Evolutionary conservation across 768 basidiomycete species (phyloP), one percentile per base, ranked within the genome.

Genomic region (Daedaleopsis sinensis): DNA sequence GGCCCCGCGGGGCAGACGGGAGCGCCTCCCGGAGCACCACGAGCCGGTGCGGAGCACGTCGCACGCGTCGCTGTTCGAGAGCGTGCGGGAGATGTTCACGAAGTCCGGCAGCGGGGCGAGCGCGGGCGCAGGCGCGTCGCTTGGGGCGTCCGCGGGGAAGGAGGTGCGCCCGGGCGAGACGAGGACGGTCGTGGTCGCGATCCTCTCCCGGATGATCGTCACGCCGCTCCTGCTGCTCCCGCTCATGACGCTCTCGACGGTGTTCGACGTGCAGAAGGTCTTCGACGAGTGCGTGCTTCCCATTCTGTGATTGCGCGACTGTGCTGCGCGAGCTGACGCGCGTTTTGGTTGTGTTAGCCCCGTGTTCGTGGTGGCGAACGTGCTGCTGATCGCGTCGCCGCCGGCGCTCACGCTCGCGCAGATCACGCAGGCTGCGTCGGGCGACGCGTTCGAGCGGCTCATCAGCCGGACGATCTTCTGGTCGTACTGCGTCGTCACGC

Each of bases 401-500:
- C 91, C 94, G 0, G 94, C 94, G 38, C 71, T 88, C 70, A 88
- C 87, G 19, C 79, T 88, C 24, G 85, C 87, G 2, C 87, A 84
- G 70, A 93, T 95, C 68, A 93, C 94, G 0, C 90, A 93, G 72
- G 89, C 91, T 69, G 90, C 89, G 1, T 89, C 79, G 0, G 91
- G 93, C 3, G 93, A 93, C 68, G 88, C 92, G 0, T 98, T 98
- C 70, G 96, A 98, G 76, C 81, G 94, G 1, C 81, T 98, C 38
- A 90, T 97, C 72, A 89, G 87, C 61, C 84, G 92, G 55, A 98
- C 96, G 0, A 93, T 98, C 61, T 94, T 94, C 72, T 95, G 94
- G 93, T 83, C 89, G 2, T 98, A 96, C 70, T 94, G 92, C 66
- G 76, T 94, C 37, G 78, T 95, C 58, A 96, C 95, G 0, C 94